Evolutionary conservation across 768 basidiomycete genomes (phyloP).

Genomic region (Termitomyces sp.): DNA sequence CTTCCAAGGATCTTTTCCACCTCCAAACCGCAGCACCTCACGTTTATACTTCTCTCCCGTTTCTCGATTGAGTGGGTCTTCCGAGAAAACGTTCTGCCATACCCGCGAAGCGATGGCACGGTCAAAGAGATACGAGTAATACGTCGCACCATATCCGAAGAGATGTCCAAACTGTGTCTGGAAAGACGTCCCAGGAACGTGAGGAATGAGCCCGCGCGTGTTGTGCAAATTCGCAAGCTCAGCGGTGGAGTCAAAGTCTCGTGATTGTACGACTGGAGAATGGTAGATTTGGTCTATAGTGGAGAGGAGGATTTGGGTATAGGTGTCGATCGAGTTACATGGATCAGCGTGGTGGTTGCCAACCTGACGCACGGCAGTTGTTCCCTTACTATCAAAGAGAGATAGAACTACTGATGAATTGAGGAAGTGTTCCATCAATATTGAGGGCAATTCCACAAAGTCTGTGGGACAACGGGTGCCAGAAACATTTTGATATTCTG

Average conservation of each 20-base stretch:
- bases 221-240: conserved; percentile 57
- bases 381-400: conserved; percentile 58
- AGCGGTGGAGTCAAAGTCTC: conserved; percentile 68
- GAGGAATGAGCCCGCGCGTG: conserved; percentile 72
- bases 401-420: conserved; percentile 78
- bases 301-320: conserved; percentile 86
- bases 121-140: conserved; percentile 97
- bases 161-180: conserved; percentile 96
- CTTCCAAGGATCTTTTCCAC: conserved; percentile 89
- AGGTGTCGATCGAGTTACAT: conserved; percentile 81
- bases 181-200: conserved; percentile 82
- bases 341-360: conserved; percentile 73
- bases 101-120: conserved; percentile 93
- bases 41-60: conserved; percentile 78
- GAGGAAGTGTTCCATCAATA: conserved; percentile 98
- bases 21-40: conserved; percentile 75
- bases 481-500: conserved; percentile 95
- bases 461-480: conserved; percentile 98
- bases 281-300: conserved; percentile 89
- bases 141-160: conserved; percentile 95
- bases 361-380: conserved; percentile 36
- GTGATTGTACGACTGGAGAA: conserved; percentile 50
- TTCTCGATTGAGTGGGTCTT: conserved; percentile 61
- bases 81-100: conserved; percentile 70
- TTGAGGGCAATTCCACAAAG: conserved; percentile 96